These are phyloP conservation scores for Canna indica DNA, from an alignment of 176 grass and related monocot genomes.

Conservation along the genomic window DNA sequence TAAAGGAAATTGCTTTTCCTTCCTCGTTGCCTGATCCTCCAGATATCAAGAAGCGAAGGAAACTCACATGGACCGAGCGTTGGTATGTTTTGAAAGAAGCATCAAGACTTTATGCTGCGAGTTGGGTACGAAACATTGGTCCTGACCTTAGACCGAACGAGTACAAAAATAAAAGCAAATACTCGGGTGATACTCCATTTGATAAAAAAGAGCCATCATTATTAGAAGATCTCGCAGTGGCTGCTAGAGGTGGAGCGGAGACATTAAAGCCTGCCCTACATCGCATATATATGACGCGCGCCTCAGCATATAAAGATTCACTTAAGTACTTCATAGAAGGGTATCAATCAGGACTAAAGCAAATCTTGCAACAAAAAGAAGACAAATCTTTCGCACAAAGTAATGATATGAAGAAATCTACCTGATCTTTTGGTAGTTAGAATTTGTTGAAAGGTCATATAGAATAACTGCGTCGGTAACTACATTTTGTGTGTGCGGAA, in stretches of 20 bases:
- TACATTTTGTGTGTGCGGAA: no score
- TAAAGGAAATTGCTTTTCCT: neutral
- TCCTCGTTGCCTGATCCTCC: neutral
- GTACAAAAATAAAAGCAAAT: neutral
- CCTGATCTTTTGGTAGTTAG: conserved; percentile 14
- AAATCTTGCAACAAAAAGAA: conserved; percentile 28
- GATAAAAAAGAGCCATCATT: conserved; percentile 17
- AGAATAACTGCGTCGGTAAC: no score
- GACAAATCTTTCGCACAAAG: neutral
- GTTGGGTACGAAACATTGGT: neutral
- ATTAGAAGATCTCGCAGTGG: conserved; percentile 34
- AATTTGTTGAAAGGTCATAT: no score
- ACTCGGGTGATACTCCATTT: neutral
- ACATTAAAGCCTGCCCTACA: conserved; percentile 32
- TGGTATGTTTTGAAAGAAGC: neutral
- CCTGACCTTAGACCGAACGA: neutral
- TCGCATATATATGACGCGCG: conserved; percentile 31
- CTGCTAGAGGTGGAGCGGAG: conserved; percentile 37
- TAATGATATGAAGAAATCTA: conserved; percentile 15
- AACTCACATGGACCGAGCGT: neutral
- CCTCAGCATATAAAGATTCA: conserved; percentile 32
- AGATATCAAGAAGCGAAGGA: neutral
- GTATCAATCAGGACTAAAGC: conserved; percentile 36
- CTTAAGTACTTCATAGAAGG: conserved; percentile 33
- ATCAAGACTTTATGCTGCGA: neutral